A percentile compares a stretch with the other conserved stretches of the same genome.
phyloP scores from a whole-genome alignment of 805 yeast species.

The Candida manassasensis region DNA sequence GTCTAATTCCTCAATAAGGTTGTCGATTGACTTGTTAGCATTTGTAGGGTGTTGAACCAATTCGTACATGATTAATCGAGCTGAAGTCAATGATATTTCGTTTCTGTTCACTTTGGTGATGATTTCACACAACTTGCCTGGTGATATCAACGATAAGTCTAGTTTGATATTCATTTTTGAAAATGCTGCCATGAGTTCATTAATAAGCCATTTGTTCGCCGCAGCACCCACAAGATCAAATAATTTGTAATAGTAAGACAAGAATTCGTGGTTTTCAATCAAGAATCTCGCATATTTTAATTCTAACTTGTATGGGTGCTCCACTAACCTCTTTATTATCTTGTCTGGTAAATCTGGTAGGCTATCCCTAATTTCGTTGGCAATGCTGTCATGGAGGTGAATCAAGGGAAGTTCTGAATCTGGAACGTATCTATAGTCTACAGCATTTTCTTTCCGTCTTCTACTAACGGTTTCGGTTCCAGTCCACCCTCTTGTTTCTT shows the following conservation, averaged over 20 bases:
- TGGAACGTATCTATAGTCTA: constrained; percentile 91
- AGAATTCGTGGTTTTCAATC: constrained; percentile 44
- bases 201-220: constrained; percentile 76
- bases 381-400: constrained; percentile 38
- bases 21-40: constrained; percentile 23
- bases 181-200: constrained; percentile 71
- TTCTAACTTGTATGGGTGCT: constrained; percentile 50
- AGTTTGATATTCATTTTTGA: constrained; percentile 43
- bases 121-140: constrained; percentile 49
- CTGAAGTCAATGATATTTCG: constrained; percentile 62
- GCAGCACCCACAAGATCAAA: constrained; percentile 28
- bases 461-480: constrained; percentile 63
- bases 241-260: constrained; percentile 49
- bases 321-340: constrained; percentile 41
- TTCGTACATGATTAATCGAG: constrained; percentile 59
- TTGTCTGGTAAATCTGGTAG: constrained; percentile 65
- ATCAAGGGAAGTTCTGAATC: constrained; percentile 82
- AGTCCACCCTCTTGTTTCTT: constrained; percentile 91
- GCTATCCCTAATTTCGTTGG: constrained; percentile 33
- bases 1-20: constrained; percentile 52
- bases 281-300: constrained; percentile 74
- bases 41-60: constrained; percentile 48
- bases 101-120: constrained; percentile 43
- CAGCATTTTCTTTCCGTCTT: constrained; percentile 73
- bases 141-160: constrained; percentile 26